These are phyloP conservation scores for Annulohypoxylon truncatum DNA, from an alignment of 2,329 filamentous ascomycete species.

Conservation along the genomic window DNA sequence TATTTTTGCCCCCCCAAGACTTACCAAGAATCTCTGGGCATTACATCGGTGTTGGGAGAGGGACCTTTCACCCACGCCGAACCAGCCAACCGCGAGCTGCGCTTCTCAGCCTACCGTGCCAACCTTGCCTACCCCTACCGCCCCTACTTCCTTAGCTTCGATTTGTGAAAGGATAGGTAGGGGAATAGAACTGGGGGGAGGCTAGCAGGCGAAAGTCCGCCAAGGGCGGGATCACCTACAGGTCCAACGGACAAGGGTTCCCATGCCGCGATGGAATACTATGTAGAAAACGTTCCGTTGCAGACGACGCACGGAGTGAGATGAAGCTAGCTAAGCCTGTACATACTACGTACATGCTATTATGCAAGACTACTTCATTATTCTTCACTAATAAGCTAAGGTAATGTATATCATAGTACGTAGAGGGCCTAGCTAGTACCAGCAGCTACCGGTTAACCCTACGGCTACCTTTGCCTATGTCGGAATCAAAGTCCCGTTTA, in stretches of 20 bases:
- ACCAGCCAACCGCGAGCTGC: slow-evolving; percentile 33
- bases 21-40: slow-evolving; percentile 42
- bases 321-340: slow-evolving; percentile 32
- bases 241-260: slow-evolving; percentile 40
- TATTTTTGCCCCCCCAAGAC: slow-evolving; percentile 29
- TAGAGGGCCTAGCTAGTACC: not conserved
- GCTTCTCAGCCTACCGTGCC: slow-evolving; percentile 34
- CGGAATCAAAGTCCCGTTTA: slow-evolving; percentile 28
- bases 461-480: slow-evolving; percentile 26
- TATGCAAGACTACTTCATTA: slow-evolving; percentile 38
- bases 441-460: slow-evolving; percentile 7
- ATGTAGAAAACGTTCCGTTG: slow-evolving; percentile 40
- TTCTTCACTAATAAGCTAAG: slow-evolving; percentile 31
- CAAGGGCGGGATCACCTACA: slow-evolving; percentile 47
- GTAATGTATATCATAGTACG: slow-evolving; percentile 2
- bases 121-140: slow-evolving; percentile 11
- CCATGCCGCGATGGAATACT: slow-evolving; percentile 44
- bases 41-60: slow-evolving; percentile 41
- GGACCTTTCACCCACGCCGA: slow-evolving; percentile 37
- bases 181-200: slow-evolving; percentile 36
- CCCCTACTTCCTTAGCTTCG: slow-evolving; percentile 42
- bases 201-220: slow-evolving; percentile 38
- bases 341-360: slow-evolving; percentile 12
- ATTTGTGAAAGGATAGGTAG: slow-evolving; percentile 32
- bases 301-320: slow-evolving; percentile 41